A percentile compares a stretch with the other conserved stretches of the same genome.
Evolutionary conservation across 148 eudicot genomes (phyloP).

Genomic region (Nyssa sinensis): DNA sequence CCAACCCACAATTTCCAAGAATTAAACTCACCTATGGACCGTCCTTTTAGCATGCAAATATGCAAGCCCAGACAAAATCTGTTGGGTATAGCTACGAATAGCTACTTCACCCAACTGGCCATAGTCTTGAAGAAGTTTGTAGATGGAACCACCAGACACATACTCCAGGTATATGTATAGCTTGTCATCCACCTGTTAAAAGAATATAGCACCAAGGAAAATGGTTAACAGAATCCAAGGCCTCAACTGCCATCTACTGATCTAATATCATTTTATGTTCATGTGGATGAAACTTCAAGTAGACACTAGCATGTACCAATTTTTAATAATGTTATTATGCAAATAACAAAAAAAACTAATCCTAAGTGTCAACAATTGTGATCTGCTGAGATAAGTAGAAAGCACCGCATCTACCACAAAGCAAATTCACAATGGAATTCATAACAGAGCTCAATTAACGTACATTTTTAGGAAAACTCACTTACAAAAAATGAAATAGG

Average conservation of each 20-base stretch:
- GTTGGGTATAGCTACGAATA: constrained; percentile 57
- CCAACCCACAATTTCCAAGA: not conserved
- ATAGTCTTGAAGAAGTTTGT: constrained; percentile 63
- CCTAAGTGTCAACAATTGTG: not conserved
- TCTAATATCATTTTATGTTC: not conserved
- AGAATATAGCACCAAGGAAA: not conserved
- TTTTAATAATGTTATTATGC: not conserved
- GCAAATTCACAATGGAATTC: no score
- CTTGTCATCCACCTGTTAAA: constrained; percentile 51
- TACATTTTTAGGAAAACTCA: not conserved
- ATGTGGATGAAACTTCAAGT: not conserved
- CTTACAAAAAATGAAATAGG: not conserved
- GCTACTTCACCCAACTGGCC: constrained; percentile 61
- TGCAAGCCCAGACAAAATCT: constrained; percentile 59
- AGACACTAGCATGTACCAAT: not conserved
- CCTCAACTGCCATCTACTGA: not conserved
- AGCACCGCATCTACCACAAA: no score
- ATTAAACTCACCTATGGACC: constrained; percentile 50
- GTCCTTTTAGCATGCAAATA: constrained; percentile 60
- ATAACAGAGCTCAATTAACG: not conserved
- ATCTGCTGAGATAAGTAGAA: not conserved
- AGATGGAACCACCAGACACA: constrained; percentile 73
- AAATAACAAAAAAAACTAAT: not conserved
- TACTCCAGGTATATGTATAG: constrained; percentile 60
- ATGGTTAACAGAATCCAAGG: not conserved